Evolutionary conservation across 768 basidiomycete species (phyloP).

Genomic region (Collybiopsis luxurians): DNA sequence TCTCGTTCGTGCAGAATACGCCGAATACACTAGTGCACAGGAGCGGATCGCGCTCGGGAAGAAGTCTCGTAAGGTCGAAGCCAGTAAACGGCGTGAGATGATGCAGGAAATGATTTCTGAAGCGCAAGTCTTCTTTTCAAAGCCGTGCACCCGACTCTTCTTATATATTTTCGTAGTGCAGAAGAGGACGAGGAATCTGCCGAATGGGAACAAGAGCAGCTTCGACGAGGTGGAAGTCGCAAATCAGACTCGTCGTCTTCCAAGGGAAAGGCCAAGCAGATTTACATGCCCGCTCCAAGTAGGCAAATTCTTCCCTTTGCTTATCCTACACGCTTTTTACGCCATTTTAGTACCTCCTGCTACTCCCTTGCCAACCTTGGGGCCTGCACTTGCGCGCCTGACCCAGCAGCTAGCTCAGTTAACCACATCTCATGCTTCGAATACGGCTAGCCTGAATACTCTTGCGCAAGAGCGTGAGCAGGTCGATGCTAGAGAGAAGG

Average conservation of each 20-base stretch:
- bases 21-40: slow-evolving; percentile 85
- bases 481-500: slow-evolving; percentile 64
- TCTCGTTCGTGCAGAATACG: slow-evolving; percentile 52
- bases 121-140: slow-evolving; percentile 47
- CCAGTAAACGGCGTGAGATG: slow-evolving; percentile 57
- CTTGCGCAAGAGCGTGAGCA: slow-evolving; percentile 63
- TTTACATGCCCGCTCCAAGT: slow-evolving; percentile 77
- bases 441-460: slow-evolving; percentile 52
- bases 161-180: slow-evolving; percentile 43
- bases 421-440: slow-evolving; percentile 64
- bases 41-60: slow-evolving; percentile 85
- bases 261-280: slow-evolving; percentile 40
- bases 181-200: slow-evolving; percentile 82
- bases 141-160: slow-evolving; percentile 3
- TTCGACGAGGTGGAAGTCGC: slow-evolving; percentile 68
- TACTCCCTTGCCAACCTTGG: slow-evolving; percentile 63
- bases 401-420: slow-evolving; percentile 57
- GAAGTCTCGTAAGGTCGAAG: slow-evolving; percentile 73
- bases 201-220: slow-evolving; percentile 85
- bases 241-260: slow-evolving; percentile 32
- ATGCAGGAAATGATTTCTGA: slow-evolving; percentile 84
- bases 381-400: slow-evolving; percentile 57
- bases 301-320: slow-evolving; percentile 18
- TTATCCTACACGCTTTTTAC: background rate
- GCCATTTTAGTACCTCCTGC: slow-evolving; percentile 56